Evolutionary conservation across 2,329 filamentous ascomycete species (phyloP).

Genomic region (Talaromyces atroroseus): DNA sequence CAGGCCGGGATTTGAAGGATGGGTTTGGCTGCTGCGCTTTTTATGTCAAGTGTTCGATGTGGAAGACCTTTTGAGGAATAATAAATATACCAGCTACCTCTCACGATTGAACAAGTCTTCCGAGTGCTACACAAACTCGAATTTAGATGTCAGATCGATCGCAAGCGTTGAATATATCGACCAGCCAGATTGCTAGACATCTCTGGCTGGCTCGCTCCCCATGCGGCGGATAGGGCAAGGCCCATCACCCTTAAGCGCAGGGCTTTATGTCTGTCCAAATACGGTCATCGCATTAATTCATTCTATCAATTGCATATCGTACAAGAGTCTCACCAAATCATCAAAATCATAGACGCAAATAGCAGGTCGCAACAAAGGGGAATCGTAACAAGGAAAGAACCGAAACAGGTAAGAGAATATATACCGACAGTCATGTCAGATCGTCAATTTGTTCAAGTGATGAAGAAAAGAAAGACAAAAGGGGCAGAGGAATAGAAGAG

Average conservation of each 20-base stretch:
- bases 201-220: too few relatives aligned
- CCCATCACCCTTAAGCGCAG: neutral
- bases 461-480: neutral
- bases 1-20: too few relatives aligned
- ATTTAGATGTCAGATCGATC: too few relatives aligned
- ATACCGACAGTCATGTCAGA: neutral
- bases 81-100: too few relatives aligned
- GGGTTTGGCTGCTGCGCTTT: too few relatives aligned
- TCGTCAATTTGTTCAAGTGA: neutral
- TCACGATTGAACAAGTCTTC: too few relatives aligned
- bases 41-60: too few relatives aligned
- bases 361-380: constrained; percentile 10
- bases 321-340: neutral
- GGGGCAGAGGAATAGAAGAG: neutral
- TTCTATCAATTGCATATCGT: constrained; percentile 14
- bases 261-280: neutral
- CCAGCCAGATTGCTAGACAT: too few relatives aligned
- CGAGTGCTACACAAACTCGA: too few relatives aligned
- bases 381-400: constrained; percentile 13
- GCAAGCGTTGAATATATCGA: too few relatives aligned
- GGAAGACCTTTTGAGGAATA: too few relatives aligned
- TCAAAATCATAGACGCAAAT: constrained; percentile 4
- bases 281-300: neutral
- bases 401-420: neutral
- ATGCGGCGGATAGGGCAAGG: too few relatives aligned